Evolutionary conservation across 352 stramenopile genomes (phyloP), one percentile per base, ranked within the genome.

Genomic region (Pythium coloratum): DNA sequence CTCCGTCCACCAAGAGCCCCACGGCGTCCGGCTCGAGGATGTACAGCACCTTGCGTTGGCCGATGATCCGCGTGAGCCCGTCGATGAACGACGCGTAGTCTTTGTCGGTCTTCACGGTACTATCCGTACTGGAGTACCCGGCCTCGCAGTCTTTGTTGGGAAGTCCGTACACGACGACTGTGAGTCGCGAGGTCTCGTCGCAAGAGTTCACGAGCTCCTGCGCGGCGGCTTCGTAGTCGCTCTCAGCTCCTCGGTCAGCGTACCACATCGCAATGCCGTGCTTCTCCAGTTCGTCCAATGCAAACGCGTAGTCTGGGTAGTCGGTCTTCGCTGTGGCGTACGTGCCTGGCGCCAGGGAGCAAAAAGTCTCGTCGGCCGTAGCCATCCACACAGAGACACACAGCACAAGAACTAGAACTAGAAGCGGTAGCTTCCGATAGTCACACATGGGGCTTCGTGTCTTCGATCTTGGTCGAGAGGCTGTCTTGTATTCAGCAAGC

Each of bases 101-200:
- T 0, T 62, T 72, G 0, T 72, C 67, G 47, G 63, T 88, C 40
- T 66, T 66, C 36, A 88, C 73, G 49, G 34, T 36, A 6, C 53
- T 75, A 16, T 73, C 75, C 3, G 50, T 66, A 0, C 64, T 77
- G 26, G 84, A 92, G 24, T 76, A 77, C 2, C 71, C 67, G 13
- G 71, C 75, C 14, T 71, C 66, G 59, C 83, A 94, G 66, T 94
- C 86, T 64, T 94, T 94, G 67, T 84, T 82, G 28, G 86, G 86
- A n/a, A 94, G 68, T 10, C 80, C 86, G 60, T 94, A 92, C 0
- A 94, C 82, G 13, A 88, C 77, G 38, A 92, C 74, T 1, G 50
- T 84, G 34, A 90, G 68, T 9, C 81, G 76, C 26, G 76, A 73
- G 59, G 77, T 71, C 44, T 77, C 71, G 0, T 62, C 68, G 44